Evolutionary conservation across 768 basidiomycete species (phyloP).

Genomic region (Tulasnella sp.): DNA sequence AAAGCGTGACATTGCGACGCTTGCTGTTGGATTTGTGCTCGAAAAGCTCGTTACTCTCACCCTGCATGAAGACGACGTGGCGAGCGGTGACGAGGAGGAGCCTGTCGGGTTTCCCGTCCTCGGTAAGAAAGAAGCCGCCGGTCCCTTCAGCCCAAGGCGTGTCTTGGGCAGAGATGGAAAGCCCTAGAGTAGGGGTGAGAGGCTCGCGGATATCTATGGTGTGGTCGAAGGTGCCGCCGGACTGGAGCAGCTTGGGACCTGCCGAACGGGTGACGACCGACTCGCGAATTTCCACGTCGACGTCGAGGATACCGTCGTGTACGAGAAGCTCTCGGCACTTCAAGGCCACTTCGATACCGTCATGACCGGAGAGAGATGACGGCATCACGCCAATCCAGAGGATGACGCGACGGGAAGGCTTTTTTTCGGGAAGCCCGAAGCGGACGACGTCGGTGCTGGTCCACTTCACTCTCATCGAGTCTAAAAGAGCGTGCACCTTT

Average conservation of each 20-base stretch:
- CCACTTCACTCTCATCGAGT: slow-evolving; percentile 17
- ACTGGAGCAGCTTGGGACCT: background rate
- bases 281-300: slow-evolving; percentile 11
- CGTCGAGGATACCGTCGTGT: background rate
- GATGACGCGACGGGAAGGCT: slow-evolving; percentile 11
- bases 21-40: slow-evolving; percentile 13
- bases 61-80: slow-evolving; percentile 20
- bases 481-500: slow-evolving; percentile 15
- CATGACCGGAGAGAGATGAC: slow-evolving; percentile 1
- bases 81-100: slow-evolving; percentile 17
- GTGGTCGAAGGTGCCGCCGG: background rate
- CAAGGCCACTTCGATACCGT: background rate
- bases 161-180: slow-evolving; percentile 22
- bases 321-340: slow-evolving; percentile 1
- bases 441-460: slow-evolving; percentile 21
- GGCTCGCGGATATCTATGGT: background rate
- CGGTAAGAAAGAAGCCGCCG: slow-evolving; percentile 25
- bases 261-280: slow-evolving; percentile 7
- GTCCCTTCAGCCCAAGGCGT: slow-evolving; percentile 26
- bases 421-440: slow-evolving; percentile 14
- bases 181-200: background rate
- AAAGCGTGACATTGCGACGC: slow-evolving; percentile 21
- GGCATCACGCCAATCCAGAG: slow-evolving; percentile 15
- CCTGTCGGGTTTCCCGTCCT: slow-evolving; percentile 16
- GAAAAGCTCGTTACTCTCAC: slow-evolving; percentile 20